phyloP scores from a whole-genome alignment of 371 early-diverging fungal genomes.

The Mortierella sp. region DNA sequence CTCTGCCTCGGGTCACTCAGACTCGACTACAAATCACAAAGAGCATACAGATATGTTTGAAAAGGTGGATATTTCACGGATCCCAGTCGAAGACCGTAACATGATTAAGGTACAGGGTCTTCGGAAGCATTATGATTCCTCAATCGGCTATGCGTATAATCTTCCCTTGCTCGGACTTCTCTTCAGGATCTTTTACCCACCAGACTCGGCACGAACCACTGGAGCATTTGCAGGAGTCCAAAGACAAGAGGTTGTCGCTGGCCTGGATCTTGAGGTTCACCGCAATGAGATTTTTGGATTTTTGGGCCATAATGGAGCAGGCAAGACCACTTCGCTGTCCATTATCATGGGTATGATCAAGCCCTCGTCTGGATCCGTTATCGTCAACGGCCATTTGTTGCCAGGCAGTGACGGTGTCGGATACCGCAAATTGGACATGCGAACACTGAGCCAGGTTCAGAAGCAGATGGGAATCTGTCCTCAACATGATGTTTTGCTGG shows the following conservation, averaged over 20 bases:
- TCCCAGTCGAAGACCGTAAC: conserved; percentile 40
- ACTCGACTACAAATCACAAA: conserved; percentile 7
- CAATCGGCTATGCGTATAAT: conserved; percentile 35
- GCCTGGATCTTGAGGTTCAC: conserved; percentile 50
- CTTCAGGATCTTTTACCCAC: conserved; percentile 45
- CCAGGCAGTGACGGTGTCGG: conserved; percentile 46
- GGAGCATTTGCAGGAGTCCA: conserved; percentile 37
- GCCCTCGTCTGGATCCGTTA: conserved; percentile 41
- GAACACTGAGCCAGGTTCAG: conserved; percentile 46
- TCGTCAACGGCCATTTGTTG: conserved; percentile 50
- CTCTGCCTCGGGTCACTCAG: background rate
- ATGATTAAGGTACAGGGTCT: conserved; percentile 38
- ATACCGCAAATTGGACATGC: conserved; percentile 28
- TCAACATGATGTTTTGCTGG: conserved; percentile 69
- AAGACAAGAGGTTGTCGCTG: conserved; percentile 44
- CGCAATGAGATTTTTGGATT: conserved; percentile 53
- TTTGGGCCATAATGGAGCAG: conserved; percentile 61
- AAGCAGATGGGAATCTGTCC: conserved; percentile 56
- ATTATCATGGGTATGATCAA: conserved; percentile 62
- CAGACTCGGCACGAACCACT: conserved; percentile 24
- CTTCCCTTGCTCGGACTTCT: conserved; percentile 35
- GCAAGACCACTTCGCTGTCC: conserved; percentile 68
- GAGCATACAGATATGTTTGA: conserved; percentile 50
- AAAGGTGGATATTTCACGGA: conserved; percentile 22
- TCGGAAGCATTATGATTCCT: conserved; percentile 28